Evolutionary conservation across 176 grass and related monocot species (phyloP).

Genomic region (Zoysia japonica): DNA sequence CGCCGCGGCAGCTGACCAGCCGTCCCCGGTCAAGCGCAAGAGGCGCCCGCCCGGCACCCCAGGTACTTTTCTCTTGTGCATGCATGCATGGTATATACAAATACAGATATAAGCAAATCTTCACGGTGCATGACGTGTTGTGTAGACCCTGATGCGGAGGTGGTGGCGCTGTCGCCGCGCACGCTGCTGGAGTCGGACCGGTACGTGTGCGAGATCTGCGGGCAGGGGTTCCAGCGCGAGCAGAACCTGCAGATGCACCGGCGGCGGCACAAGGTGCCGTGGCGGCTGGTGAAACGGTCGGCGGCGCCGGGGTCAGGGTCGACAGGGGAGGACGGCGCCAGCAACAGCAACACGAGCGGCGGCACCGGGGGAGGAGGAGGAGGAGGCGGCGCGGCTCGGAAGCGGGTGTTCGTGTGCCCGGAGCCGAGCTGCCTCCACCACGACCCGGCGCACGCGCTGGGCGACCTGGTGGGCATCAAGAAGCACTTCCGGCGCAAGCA

Average conservation of each 20-base stretch:
- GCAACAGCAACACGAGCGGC: background rate
- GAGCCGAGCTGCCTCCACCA: conserved; percentile 93
- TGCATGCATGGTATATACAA: background rate
- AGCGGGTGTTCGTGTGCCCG: conserved; percentile 83
- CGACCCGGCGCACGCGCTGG: conserved; percentile 79
- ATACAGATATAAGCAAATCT: no score
- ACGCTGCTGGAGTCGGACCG: conserved; percentile 90
- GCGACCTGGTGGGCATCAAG: conserved; percentile 90
- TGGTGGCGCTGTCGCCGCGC: conserved; percentile 75
- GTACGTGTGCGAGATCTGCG: conserved; percentile 94
- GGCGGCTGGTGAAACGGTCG: conserved; percentile 67
- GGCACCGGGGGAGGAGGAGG: background rate
- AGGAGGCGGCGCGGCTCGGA: conserved; percentile 15
- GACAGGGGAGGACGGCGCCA: conserved; percentile 28
- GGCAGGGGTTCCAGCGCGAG: conserved; percentile 86
- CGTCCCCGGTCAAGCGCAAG: conserved; percentile 73
- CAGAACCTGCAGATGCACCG: conserved; percentile 98
- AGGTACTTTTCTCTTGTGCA: conserved; percentile 29
- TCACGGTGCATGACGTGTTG: background rate
- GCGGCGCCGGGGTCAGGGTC: conserved; percentile 6
- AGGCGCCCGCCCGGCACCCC: conserved; percentile 72
- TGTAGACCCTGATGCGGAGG: conserved; percentile 86
- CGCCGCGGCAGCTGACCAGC: conserved; percentile 34
- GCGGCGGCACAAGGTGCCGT: conserved; percentile 88
- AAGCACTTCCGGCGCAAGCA: conserved; percentile 93